Conservation (phyloP, 2,329 filamentous ascomycete genomes). For the Exserohilum turcica region DNA sequence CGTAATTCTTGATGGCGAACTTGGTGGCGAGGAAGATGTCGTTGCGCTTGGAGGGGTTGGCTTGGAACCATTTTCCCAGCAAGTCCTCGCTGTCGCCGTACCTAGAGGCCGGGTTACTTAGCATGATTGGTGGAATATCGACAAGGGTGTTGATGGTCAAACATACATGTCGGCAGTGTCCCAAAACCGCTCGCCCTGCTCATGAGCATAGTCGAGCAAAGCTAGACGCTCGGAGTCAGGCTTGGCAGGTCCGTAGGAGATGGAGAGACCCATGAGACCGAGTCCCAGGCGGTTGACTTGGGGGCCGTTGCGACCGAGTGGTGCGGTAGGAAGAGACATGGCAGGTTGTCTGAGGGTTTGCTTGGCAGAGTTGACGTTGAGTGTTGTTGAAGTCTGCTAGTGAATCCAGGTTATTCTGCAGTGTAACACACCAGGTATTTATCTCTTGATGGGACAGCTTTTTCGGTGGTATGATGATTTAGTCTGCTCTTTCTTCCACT, state of each 20-base stretch:
- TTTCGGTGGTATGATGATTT: not conserved
- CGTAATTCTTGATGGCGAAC: conserved; percentile 52
- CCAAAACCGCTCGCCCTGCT: conserved; percentile 53
- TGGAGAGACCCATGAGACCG: conserved; percentile 59
- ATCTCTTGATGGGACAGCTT: not conserved
- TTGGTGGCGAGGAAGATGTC: conserved; percentile 56
- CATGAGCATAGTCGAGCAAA: conserved; percentile 58
- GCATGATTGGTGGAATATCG: no score
- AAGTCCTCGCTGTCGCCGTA: conserved; percentile 45
- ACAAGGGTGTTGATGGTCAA: no score
- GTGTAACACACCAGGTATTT: not conserved
- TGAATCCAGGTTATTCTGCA: not conserved
- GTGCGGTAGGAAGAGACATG: conserved; percentile 50
- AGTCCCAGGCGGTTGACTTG: conserved; percentile 58
- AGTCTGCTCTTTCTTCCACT: not conserved
- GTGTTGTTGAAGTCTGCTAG: no score
- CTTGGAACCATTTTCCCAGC: conserved; percentile 43
- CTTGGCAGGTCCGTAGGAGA: conserved; percentile 55
- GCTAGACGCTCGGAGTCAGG: conserved; percentile 58
- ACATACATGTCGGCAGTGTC: conserved; percentile 37
- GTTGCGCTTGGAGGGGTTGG: conserved; percentile 44
- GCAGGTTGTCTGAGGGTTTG: not conserved
- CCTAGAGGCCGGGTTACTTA: no score
- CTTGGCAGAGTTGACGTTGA: not conserved
- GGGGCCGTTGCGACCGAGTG: conserved; percentile 60